Conservation (phyloP, 306 rosid species). For the Carpinus fangiana region DNA sequence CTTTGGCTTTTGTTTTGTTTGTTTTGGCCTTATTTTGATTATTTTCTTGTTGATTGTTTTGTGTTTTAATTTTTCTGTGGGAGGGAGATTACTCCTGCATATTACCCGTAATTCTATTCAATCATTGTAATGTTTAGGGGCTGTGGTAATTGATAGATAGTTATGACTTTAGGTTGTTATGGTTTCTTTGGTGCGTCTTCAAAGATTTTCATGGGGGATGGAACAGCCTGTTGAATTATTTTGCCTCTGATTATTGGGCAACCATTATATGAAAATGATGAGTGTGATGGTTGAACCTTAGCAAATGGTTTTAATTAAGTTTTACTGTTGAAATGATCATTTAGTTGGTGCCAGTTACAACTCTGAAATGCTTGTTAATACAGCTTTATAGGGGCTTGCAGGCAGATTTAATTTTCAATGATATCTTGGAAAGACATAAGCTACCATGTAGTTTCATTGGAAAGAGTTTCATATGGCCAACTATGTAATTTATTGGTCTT, state of each 20-base stretch:
- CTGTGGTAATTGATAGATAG: neutral
- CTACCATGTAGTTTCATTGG: neutral
- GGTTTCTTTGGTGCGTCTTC: neutral
- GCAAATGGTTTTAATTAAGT: constrained; percentile 16
- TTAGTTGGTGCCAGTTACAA: constrained; percentile 18
- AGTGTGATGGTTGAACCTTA: constrained; percentile 1
- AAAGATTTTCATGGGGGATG: neutral
- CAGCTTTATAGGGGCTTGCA: constrained; percentile 10
- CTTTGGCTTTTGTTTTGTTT: neutral
- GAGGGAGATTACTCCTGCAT: neutral
- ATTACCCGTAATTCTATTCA: neutral
- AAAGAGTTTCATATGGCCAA: neutral
- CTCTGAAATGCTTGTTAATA: constrained; percentile 13
- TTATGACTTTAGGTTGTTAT: neutral
- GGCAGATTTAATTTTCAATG: constrained; percentile 4
- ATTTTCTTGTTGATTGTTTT: neutral
- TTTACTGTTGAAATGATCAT: constrained; percentile 9
- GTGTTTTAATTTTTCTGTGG: too few relatives aligned
- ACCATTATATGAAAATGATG: constrained; percentile 13
- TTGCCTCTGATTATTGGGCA: constrained; percentile 20
- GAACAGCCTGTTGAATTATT: constrained; percentile 12
- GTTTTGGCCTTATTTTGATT: neutral
- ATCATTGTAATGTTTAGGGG: neutral
- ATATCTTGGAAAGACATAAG: constrained; percentile 19
- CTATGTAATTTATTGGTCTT: neutral